phyloP scores from a whole-genome alignment of 768 basidiomycete species.

The Tylopilus balloui region DNA sequence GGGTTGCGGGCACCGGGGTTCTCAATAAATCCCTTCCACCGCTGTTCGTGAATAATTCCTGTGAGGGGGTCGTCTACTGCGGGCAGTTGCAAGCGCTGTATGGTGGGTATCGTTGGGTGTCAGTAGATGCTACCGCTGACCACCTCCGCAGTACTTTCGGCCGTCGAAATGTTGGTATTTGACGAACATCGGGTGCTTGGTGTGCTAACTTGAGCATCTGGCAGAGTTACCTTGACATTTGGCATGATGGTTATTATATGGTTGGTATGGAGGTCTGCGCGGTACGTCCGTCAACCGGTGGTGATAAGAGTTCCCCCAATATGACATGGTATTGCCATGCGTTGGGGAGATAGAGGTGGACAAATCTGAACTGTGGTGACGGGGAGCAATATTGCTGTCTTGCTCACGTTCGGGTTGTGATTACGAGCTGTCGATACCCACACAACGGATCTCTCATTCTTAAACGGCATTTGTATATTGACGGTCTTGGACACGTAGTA shows the following conservation, averaged over 20 bases:
- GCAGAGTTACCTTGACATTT: constrained; percentile 43
- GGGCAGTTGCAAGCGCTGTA: constrained; percentile 52
- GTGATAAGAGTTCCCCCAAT: constrained; percentile 22
- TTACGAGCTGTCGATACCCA: neutral
- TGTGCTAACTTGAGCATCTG: constrained; percentile 9
- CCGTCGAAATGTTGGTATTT: constrained; percentile 48
- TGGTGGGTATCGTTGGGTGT: constrained; percentile 31
- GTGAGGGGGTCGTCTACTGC: constrained; percentile 47
- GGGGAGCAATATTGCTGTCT: neutral
- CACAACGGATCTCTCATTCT: neutral
- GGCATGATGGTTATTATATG: constrained; percentile 47
- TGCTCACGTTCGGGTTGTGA: neutral
- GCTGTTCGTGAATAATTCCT: constrained; percentile 39
- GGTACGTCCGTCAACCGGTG: constrained; percentile 33
- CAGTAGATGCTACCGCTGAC: neutral
- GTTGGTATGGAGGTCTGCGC: constrained; percentile 50
- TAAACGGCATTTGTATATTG: neutral
- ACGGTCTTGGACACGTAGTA: too few relatives aligned
- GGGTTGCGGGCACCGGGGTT: constrained; percentile 53
- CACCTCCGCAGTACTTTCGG: constrained; percentile 38
- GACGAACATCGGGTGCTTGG: neutral
- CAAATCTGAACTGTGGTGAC: constrained; percentile 4
- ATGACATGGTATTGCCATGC: constrained; percentile 10
- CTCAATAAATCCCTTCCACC: constrained; percentile 47
- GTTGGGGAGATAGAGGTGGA: constrained; percentile 1